Evolutionary conservation across 371 early-diverging fungal genomes (phyloP), one percentile per base, ranked within the genome.

Genomic region (Mucor ambiguus): DNA sequence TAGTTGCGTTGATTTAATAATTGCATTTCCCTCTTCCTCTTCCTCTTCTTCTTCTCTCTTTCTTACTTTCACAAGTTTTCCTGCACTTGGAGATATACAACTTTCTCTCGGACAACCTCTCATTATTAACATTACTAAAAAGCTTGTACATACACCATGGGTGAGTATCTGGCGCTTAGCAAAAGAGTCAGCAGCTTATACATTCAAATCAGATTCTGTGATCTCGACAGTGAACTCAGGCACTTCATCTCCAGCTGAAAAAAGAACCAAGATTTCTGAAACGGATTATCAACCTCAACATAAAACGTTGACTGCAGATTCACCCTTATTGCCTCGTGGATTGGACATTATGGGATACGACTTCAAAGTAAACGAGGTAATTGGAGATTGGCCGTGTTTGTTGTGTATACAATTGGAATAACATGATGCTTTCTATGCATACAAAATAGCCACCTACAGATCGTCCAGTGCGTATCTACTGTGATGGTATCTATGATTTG

Each of bases 401-500:
- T 52, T 52, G 28, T 52, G 24, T 52, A 26, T 28, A 22, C 28
- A 52, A 14, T 28, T 12, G 14, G 52, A 12, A 26, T 52, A 52
- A 52, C 52, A 52, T 52, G 52, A 26, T 52, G 24, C 28, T 52
- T 16, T 12, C 41, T 41, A 52, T 52, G 52, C 52, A 52, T 52
- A 14, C 41, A 52, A 28, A 28, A 52, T 65, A 82, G 70, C 92
- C 94, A 43, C 93, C 93, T 11, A 76, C 73, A 12, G 93, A 84
- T 69, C 87, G 93, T 54, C 91, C 93, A 10, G 89, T 95, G 35
- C 86, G 96, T 41, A 86, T 96, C 61, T 96, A 96, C 76, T 93
- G 93, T 72, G 96, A 96, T 79, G 96, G 96, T 65, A 95, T 98
- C 69, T 97, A 93, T 75, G 97, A 98, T 79, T 78, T 96, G 70